Percentiles rank a stretch among this genome's conserved stretches.
Conservation (phyloP, 768 basidiomycete species). For the Pleurotus citrinopileatus region DNA sequence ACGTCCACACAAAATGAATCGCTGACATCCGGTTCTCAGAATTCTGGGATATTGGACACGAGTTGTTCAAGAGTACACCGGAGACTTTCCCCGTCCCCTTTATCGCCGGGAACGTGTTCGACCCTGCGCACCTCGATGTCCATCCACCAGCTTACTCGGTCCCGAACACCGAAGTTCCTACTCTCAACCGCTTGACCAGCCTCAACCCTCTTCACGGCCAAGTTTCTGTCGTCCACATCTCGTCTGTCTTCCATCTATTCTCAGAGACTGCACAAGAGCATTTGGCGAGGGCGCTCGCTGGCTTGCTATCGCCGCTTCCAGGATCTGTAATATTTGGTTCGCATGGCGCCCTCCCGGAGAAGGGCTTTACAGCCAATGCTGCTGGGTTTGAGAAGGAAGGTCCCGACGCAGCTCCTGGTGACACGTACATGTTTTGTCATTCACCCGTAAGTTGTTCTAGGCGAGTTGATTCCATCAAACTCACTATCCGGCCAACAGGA, state of each 20-base stretch:
- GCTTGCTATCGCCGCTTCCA: conserved; percentile 28
- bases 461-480: not conserved
- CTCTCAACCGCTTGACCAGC: conserved; percentile 16
- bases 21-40: conserved; percentile 23
- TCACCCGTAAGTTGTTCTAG: conserved; percentile 18
- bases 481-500: conserved; percentile 11
- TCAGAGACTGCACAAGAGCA: conserved; percentile 27
- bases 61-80: conserved; percentile 38
- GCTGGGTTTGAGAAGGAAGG: conserved; percentile 2
- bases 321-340: conserved; percentile 33
- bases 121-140: conserved; percentile 30
- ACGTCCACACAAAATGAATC: not conserved
- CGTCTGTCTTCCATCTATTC: conserved; percentile 36
- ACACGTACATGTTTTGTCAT: conserved; percentile 34
- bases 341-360: conserved; percentile 33
- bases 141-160: conserved; percentile 7
- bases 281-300: conserved; percentile 26
- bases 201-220: conserved; percentile 34
- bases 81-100: conserved; percentile 40
- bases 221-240: conserved; percentile 43
- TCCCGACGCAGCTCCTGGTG: not conserved
- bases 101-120: conserved; percentile 40
- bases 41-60: conserved; percentile 47
- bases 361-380: conserved; percentile 21
- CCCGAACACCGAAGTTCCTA: conserved; percentile 11